Conservation (phyloP, 176 grass and related monocot genomes). For the Musa itinerans region DNA sequence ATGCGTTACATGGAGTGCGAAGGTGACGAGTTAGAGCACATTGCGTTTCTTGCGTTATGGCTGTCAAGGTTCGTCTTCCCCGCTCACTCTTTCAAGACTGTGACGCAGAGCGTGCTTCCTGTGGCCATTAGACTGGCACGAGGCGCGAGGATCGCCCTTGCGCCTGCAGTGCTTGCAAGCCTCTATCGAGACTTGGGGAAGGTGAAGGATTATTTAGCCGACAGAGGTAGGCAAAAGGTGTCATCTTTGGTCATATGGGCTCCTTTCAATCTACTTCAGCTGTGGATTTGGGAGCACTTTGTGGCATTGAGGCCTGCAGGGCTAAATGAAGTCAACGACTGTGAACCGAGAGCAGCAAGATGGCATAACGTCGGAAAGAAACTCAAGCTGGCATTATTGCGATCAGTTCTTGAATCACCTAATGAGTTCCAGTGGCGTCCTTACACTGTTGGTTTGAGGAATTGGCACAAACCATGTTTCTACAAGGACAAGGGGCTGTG, state of each 20-base stretch:
- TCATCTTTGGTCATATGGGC: slow-evolving; percentile 39
- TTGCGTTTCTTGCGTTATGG: slow-evolving; percentile 73
- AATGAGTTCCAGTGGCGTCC: slow-evolving; percentile 44
- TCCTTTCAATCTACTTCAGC: slow-evolving; percentile 53
- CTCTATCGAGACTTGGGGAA: slow-evolving; percentile 67
- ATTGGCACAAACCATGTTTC: slow-evolving; percentile 19
- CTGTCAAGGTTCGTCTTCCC: slow-evolving; percentile 65
- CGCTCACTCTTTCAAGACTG: slow-evolving; percentile 57
- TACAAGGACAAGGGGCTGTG: slow-evolving; percentile 18
- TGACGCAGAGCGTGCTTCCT: slow-evolving; percentile 46
- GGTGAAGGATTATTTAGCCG: slow-evolving; percentile 40
- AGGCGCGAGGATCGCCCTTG: slow-evolving; percentile 56
- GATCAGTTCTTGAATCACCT: slow-evolving; percentile 18
- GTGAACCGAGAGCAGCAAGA: slow-evolving; percentile 41
- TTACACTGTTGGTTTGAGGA: slow-evolving; percentile 25
- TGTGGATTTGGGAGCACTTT: slow-evolving; percentile 86
- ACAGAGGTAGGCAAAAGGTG: slow-evolving; percentile 20
- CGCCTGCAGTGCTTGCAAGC: slow-evolving; percentile 46
- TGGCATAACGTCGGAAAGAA: slow-evolving; percentile 62
- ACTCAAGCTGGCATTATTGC: slow-evolving; percentile 24
- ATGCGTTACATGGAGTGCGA: slow-evolving; percentile 51
- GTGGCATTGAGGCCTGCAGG: slow-evolving; percentile 33
- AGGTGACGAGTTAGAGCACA: slow-evolving; percentile 43
- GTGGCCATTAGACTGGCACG: slow-evolving; percentile 51
- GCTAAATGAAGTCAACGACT: slow-evolving; percentile 15